Conservation (phyloP, 805 yeast genomes). For the Cyberlindnera amylophila region DNA sequence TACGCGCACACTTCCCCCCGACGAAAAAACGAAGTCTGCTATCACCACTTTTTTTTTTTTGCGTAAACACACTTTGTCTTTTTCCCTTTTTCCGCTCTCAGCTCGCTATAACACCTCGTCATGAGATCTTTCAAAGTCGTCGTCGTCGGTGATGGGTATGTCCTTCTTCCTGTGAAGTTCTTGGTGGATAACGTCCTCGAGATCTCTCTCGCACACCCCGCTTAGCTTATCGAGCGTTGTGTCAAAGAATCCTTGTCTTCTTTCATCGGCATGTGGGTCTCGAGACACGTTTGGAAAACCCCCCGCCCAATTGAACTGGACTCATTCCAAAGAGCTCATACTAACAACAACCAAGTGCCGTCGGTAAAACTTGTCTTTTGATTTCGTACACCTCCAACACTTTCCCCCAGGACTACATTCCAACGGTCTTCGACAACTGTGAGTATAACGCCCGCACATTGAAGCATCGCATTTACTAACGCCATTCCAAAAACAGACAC, state of each 20-base stretch:
- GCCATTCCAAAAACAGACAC: slow-evolving; percentile 39
- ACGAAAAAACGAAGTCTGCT: background rate
- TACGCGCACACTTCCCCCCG: background rate
- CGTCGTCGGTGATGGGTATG: slow-evolving; percentile 83
- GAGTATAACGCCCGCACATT: background rate
- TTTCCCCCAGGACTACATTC: slow-evolving; percentile 89
- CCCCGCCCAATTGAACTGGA: no score
- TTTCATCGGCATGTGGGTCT: no score
- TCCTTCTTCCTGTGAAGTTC: no score
- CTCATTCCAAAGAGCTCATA: no score
- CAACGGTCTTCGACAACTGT: slow-evolving; percentile 88
- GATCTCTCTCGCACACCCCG: background rate
- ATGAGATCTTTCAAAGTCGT: slow-evolving; percentile 89
- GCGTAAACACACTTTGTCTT: background rate
- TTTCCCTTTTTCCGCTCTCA: background rate
- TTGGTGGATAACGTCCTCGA: background rate
- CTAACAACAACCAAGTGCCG: no score
- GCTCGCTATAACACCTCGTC: slow-evolving; percentile 24
- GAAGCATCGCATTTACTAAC: background rate
- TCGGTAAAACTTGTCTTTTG: slow-evolving; percentile 86
- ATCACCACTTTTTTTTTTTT: no score
- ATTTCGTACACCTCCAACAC: slow-evolving; percentile 90
- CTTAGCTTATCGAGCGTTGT: background rate
- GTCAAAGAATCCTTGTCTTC: slow-evolving; percentile 9
- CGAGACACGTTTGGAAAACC: no score